Base-by-base conservation (phyloP, 1,139 yeast genomes). In the Yamadazyma membranifaciens region DNA sequence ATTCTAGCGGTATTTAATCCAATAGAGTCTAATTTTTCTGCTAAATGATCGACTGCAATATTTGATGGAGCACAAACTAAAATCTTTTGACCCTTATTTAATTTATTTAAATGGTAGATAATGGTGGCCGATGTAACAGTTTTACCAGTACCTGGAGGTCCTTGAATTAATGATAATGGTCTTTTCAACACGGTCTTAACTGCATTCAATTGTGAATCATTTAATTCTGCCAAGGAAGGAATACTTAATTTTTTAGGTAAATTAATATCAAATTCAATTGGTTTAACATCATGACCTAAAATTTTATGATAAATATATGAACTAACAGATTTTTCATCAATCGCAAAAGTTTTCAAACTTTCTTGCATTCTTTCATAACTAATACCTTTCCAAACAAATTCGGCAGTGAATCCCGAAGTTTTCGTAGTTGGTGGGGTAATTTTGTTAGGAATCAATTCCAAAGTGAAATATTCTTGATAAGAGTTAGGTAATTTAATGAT, bases 141-240 rank as follows among this genome's bases (percentile, higher is more conserved):
- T 59, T 91, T 91, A 58, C 98, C 98, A 0, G 98, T 91, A 46
- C 96, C 96, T 2, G 98, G 98, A n/a, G 98, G 98, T 14, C 98
- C 98, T 61, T 91, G 98, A 49, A 91, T 89, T 53, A 91, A 73
- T 6, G 95, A 80, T 34, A 91, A 69, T 2, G 96, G 96, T 51
- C 81, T 72, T 53, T 76, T 78, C 45, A 91, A 64, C 1, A 85
- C 96, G 5, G 78, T 65, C 42, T 75, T 70, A 20, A 91, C 91
- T 0, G 97, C 97, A 54, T 78, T 79, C 2, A 75, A 74, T 62
- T 91, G 98, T 1, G 96, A 87, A 14, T 69, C 69, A 58, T 91
- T 91, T 48, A 91, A 71, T 45, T 77, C 78, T 0, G 92, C 79
- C 45, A 86, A 71, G 9, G 80, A 79, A 0, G 87, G 85, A 37